Evolutionary conservation across 129 eudicot species (phyloP), one percentile per base, ranked within the genome.

Genomic region (Arctium lappa): DNA sequence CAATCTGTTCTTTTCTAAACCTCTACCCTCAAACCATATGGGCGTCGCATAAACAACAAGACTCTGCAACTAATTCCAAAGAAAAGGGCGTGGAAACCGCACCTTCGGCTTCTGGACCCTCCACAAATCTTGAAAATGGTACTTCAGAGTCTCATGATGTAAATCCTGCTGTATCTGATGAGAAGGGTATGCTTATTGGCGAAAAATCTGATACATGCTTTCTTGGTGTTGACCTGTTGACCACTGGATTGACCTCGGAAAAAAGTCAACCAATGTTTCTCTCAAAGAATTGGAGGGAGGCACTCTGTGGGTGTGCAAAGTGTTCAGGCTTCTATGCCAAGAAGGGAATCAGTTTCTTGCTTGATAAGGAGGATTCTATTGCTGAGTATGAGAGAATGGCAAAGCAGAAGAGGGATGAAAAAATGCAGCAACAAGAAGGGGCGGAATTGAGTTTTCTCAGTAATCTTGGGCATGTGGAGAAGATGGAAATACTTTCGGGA

Each of bases 361-460:
- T 93, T 33, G 97, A 93, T 82, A 82, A 79, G 65, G 98, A 96
- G 77, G 99, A 96, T 68, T 86, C 99, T 0, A 96, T 96, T 84
- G 99, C 90, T 1, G 98, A 93, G 87, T 96, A 96, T 80, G 99
- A 96, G 85, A 91, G 85, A 80, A 56, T 87, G 82, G 99, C 92
- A 6, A 88, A 90, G 73, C 85, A 87, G 88, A 96, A 83, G 60
- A 86, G 99, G 89, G 91, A 85, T 34, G 97, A 96, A 40, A 95
- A 93, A 81, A 69, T 87, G 85, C 89, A 93, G 87, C 90, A 90
- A 66, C 89, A 91, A 76, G 97, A 95, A 88, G 91, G 91, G 72
- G 89, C 73, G 3, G 92, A 93, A 62, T 18, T 84, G 80, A 87
- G 82, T 74, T 87, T 93, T 81, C 90, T 96, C 13, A 83, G 86